A percentile compares a stretch with the other conserved stretches of the same genome.
phyloP scores from a whole-genome alignment of 2,329 filamentous ascomycete genomes.

The Aspergillus sp. region DNA sequence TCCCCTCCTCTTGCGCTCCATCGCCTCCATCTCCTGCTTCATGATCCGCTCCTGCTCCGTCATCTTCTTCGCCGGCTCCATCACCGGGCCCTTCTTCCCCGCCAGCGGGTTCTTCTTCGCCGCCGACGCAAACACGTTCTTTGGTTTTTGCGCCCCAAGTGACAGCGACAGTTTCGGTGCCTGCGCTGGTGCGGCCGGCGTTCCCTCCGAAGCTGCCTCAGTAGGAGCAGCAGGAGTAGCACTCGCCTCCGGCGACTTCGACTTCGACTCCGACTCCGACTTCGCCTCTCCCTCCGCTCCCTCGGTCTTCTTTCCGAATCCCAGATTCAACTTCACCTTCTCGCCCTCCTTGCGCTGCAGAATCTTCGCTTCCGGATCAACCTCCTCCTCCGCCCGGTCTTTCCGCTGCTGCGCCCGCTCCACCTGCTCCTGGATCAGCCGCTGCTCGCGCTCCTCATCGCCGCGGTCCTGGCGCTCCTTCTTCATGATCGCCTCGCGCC shows the following conservation, averaged over 20 bases:
- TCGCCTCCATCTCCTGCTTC: constrained; percentile 65
- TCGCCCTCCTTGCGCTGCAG: constrained; percentile 65
- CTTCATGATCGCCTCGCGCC: constrained; percentile 75
- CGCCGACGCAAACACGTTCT: constrained; percentile 63
- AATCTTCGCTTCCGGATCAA: constrained; percentile 40
- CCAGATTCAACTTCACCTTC: constrained; percentile 71
- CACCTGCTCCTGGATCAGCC: constrained; percentile 79
- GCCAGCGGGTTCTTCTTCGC: constrained; percentile 69
- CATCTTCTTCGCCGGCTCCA: constrained; percentile 73
- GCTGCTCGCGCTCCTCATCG: constrained; percentile 85
- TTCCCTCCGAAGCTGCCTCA: constrained; percentile 12
- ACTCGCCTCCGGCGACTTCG: constrained; percentile 21
- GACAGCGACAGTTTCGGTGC: constrained; percentile 60
- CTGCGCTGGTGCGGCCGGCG: constrained; percentile 13
- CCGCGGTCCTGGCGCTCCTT: constrained; percentile 86
- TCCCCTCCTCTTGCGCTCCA: constrained; percentile 63
- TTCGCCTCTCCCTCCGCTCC: constrained; percentile 17
- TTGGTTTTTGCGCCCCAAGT: constrained; percentile 52
- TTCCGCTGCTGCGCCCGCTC: constrained; percentile 63
- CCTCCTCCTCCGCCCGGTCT: constrained; percentile 47
- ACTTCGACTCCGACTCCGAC: background rate
- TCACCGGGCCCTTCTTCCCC: constrained; percentile 60
- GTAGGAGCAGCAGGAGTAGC: constrained; percentile 1
- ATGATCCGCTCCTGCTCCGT: constrained; percentile 86
- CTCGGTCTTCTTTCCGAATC: constrained; percentile 32